Evolutionary conservation across 768 basidiomycete genomes (phyloP).

Genomic region (Hirschioporus abietinus): DNA sequence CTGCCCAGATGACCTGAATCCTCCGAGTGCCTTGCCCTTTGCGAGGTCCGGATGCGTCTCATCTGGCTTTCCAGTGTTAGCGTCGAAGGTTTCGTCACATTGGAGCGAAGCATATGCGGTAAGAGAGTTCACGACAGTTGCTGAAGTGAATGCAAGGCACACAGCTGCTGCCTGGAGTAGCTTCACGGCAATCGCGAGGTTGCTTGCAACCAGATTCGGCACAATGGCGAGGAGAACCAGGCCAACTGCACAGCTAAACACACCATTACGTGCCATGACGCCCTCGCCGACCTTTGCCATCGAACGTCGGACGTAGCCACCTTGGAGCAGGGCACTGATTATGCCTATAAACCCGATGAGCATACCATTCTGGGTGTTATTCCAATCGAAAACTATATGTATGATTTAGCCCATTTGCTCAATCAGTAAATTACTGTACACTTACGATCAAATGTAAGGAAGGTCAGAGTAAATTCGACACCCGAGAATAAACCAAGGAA

Average conservation of each 20-base stretch:
- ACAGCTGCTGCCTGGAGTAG: slow-evolving; percentile 67
- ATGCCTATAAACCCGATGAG: slow-evolving; percentile 87
- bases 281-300: slow-evolving; percentile 74
- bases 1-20: slow-evolving; percentile 90
- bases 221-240: slow-evolving; percentile 69
- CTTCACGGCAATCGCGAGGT: slow-evolving; percentile 40
- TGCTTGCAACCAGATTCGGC: slow-evolving; percentile 46
- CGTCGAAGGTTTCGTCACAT: slow-evolving; percentile 69
- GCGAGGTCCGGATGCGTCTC: slow-evolving; percentile 63
- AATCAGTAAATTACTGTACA: slow-evolving; percentile 15
- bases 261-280: slow-evolving; percentile 77
- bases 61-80: slow-evolving; percentile 48
- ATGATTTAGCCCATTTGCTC: background rate
- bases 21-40: slow-evolving; percentile 79
- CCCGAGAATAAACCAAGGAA: slow-evolving; percentile 93
- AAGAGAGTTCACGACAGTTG: slow-evolving; percentile 91
- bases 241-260: slow-evolving; percentile 63
- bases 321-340: slow-evolving; percentile 85
- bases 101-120: slow-evolving; percentile 89
- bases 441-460: slow-evolving; percentile 86
- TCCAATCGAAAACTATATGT: slow-evolving; percentile 76
- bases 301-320: slow-evolving; percentile 86
- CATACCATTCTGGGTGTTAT: slow-evolving; percentile 80
- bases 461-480: slow-evolving; percentile 94
- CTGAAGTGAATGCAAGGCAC: slow-evolving; percentile 89